These are phyloP conservation scores for Elaeis guineensis DNA, from an alignment of 176 grass and related monocot species.

Conservation along the genomic window DNA sequence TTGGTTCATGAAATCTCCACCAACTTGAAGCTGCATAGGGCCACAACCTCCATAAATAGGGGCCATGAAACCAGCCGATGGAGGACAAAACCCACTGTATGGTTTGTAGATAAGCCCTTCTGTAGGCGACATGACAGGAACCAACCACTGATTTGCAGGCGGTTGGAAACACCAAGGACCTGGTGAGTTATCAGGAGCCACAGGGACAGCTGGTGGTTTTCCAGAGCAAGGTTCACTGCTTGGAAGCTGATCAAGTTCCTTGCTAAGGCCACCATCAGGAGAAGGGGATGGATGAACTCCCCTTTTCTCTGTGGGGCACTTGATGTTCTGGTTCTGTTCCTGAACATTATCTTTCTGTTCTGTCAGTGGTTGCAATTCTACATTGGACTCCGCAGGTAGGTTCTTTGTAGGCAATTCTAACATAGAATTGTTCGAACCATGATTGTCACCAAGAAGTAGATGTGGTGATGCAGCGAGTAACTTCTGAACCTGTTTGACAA, in stretches of 20 bases:
- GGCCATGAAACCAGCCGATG: slow-evolving; percentile 61
- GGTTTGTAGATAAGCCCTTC: slow-evolving; percentile 95
- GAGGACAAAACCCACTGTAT: slow-evolving; percentile 56
- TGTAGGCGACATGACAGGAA: slow-evolving; percentile 80
- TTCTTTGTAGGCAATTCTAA: slow-evolving; percentile 27
- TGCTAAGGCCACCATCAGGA: slow-evolving; percentile 21
- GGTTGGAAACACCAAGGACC: slow-evolving; percentile 37
- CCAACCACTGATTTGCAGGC: slow-evolving; percentile 64
- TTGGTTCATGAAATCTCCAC: slow-evolving; percentile 54
- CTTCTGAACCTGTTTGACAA: slow-evolving; percentile 69
- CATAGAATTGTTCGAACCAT: slow-evolving; percentile 25
- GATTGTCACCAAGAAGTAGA: slow-evolving; percentile 67
- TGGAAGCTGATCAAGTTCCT: slow-evolving; percentile 16
- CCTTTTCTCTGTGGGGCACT: slow-evolving; percentile 34
- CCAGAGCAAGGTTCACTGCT: slow-evolving; percentile 16
- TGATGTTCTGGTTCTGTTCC: slow-evolving; percentile 26
- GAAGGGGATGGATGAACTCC: slow-evolving; percentile 31
- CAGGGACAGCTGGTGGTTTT: slow-evolving; percentile 20
- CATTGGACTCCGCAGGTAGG: slow-evolving; percentile 32
- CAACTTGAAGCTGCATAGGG: slow-evolving; percentile 37
- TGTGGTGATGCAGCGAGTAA: slow-evolving; percentile 71
- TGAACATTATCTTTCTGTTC: slow-evolving; percentile 26
- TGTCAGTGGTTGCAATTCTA: slow-evolving; percentile 29
- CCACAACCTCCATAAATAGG: slow-evolving; percentile 47
- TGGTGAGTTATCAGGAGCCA: slow-evolving; percentile 40